These are phyloP conservation scores for Sporisorium exsertum DNA, from an alignment of 1,284 basidiomycete species.

Conservation along the genomic window DNA sequence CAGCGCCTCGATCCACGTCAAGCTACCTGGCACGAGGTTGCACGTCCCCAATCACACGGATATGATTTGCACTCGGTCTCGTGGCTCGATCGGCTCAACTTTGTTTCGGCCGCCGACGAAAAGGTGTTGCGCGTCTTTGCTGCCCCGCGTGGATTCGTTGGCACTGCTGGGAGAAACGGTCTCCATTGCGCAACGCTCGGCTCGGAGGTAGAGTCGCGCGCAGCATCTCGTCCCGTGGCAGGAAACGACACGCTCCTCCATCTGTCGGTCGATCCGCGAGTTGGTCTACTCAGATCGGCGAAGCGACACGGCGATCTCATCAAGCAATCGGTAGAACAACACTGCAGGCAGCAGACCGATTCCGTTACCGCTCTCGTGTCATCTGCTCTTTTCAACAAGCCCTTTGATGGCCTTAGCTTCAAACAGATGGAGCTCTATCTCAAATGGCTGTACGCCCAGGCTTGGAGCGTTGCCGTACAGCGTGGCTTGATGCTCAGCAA, in stretches of 20 bases:
- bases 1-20: conserved; percentile 4
- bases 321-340: conserved; percentile 24
- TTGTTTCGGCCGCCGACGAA: conserved; percentile 67
- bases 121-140: conserved; percentile 67
- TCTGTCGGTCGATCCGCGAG: conserved; percentile 17
- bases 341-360: conserved; percentile 23
- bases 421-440: conserved; percentile 59
- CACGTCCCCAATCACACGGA: conserved; percentile 67
- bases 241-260: conserved; percentile 18
- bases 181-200: conserved; percentile 41
- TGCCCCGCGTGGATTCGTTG: conserved; percentile 62
- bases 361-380: conserved; percentile 34
- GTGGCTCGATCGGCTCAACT: conserved; percentile 63
- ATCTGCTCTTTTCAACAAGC: conserved; percentile 35
- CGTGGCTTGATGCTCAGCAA: conserved; percentile 49
- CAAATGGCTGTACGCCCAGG: conserved; percentile 60
- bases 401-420: conserved; percentile 32
- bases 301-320: conserved; percentile 45
- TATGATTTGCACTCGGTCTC: conserved; percentile 61
- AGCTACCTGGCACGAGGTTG: conserved; percentile 65
- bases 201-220: conserved; percentile 38
- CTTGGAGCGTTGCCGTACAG: conserved; percentile 58
- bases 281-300: conserved; percentile 26
- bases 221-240: conserved; percentile 15
- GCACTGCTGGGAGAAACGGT: conserved; percentile 41